A percentile compares a stretch with the other conserved stretches of the same genome.
Evolutionary conservation across 2,329 filamentous ascomycete genomes (phyloP).

Genomic region (Colletotrichum euphorbiae): DNA sequence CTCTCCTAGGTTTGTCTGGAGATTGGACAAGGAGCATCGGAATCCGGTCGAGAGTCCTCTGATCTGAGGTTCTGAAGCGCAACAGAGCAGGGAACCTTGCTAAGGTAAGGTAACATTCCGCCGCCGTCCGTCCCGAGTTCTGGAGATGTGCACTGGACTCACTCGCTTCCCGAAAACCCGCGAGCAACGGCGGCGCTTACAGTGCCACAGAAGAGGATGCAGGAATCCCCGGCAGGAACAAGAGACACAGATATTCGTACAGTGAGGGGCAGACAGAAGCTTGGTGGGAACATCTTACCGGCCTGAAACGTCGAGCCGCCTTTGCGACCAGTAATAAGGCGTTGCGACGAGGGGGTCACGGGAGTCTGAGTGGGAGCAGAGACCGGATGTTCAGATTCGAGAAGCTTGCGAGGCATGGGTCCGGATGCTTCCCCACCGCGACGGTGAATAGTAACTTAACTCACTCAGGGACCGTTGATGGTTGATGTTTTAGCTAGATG

Average conservation of each 20-base stretch:
- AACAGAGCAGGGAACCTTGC: conserved; percentile 31
- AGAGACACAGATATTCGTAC: background rate
- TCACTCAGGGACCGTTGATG: too few relatives aligned
- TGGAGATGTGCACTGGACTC: background rate
- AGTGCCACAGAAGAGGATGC: background rate
- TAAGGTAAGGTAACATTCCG: background rate
- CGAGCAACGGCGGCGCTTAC: background rate
- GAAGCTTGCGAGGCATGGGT: conserved; percentile 12
- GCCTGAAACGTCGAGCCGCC: conserved; percentile 37
- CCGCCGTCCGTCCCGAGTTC: conserved; percentile 19
- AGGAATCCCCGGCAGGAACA: background rate
- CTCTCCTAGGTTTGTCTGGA: conserved; percentile 16
- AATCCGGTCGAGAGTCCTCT: conserved; percentile 29
- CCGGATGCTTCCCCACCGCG: too few relatives aligned
- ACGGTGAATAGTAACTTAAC: too few relatives aligned
- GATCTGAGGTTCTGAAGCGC: conserved; percentile 36
- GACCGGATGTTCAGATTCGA: conserved; percentile 32
- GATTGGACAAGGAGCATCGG: conserved; percentile 30
- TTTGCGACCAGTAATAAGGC: conserved; percentile 22
- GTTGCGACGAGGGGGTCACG: conserved; percentile 6
- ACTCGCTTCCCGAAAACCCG: background rate
- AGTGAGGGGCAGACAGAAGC: conserved; percentile 20
- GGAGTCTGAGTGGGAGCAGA: conserved; percentile 24
- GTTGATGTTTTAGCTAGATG: too few relatives aligned
- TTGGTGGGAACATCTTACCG: conserved; percentile 40